Conservation (phyloP, 2,329 filamentous ascomycete genomes). For the Harringtonia lauricola region DNA sequence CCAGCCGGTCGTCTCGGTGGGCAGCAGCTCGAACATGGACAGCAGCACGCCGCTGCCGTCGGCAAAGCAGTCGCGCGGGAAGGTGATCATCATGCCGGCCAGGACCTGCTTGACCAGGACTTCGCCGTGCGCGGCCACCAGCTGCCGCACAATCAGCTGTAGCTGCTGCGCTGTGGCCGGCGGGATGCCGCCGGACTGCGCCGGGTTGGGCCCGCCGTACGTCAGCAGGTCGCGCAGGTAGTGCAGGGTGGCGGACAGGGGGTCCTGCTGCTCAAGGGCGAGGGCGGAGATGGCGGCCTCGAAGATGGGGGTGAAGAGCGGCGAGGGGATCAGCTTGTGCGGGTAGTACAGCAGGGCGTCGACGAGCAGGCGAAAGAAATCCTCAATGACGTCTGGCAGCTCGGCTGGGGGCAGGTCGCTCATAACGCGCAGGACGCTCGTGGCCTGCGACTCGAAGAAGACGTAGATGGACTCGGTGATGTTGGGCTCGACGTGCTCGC, state of each 20-base stretch:
- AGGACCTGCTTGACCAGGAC: conserved; percentile 77
- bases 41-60: conserved; percentile 91
- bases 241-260: conserved; percentile 81
- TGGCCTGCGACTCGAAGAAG: conserved; percentile 91
- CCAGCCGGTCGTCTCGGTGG: conserved; percentile 69
- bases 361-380: conserved; percentile 88
- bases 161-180: conserved; percentile 57
- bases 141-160: conserved; percentile 58
- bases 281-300: conserved; percentile 79
- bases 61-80: conserved; percentile 89
- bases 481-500: conserved; percentile 70
- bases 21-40: conserved; percentile 77
- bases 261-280: conserved; percentile 81
- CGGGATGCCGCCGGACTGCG: conserved; percentile 44
- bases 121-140: conserved; percentile 62
- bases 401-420: conserved; percentile 68
- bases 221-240: conserved; percentile 86
- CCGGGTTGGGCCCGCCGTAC: conserved; percentile 70
- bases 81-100: conserved; percentile 98
- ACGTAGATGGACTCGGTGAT: conserved; percentile 82
- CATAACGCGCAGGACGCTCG: conserved; percentile 79
- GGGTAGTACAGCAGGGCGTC: conserved; percentile 93
- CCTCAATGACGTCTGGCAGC: conserved; percentile 77
- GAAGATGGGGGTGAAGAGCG: conserved; percentile 71
- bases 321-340: conserved; percentile 67